Evolutionary conservation across 805 yeast species (phyloP).

Genomic region (Metschnikowia cerradonensis): DNA sequence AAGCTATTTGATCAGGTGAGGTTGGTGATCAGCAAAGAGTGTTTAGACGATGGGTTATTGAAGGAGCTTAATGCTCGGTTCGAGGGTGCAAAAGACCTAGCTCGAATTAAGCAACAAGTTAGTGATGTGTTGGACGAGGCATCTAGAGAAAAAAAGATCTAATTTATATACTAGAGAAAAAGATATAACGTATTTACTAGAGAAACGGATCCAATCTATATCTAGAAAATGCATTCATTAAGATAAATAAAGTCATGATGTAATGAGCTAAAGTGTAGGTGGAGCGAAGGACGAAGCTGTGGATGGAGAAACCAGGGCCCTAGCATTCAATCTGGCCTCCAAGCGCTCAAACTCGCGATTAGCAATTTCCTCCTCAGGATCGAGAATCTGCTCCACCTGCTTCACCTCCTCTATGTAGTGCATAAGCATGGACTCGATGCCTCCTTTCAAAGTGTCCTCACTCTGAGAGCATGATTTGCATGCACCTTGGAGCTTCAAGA

Average conservation of each 20-base stretch:
- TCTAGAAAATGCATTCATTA: slow-evolving; percentile 2
- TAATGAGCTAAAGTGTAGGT: slow-evolving; percentile 13
- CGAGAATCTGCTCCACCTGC: slow-evolving; percentile 82
- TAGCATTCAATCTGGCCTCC: slow-evolving; percentile 45
- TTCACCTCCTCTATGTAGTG: slow-evolving; percentile 95
- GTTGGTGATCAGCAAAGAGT: slow-evolving; percentile 25
- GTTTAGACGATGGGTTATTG: slow-evolving; percentile 36
- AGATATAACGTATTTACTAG: not conserved
- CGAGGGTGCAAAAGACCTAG: slow-evolving; percentile 19
- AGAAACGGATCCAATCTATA: not conserved
- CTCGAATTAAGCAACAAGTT: slow-evolving; percentile 14
- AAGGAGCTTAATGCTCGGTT: slow-evolving; percentile 29
- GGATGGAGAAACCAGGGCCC: slow-evolving; percentile 12
- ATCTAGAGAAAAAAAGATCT: not conserved
- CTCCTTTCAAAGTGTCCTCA: slow-evolving; percentile 88
- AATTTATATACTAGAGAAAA: not conserved
- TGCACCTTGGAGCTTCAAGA: slow-evolving; percentile 88
- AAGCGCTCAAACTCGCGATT: slow-evolving; percentile 79
- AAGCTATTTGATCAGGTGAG: slow-evolving; percentile 35
- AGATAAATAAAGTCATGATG: slow-evolving; percentile 5
- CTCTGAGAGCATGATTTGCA: slow-evolving; percentile 91
- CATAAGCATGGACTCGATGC: slow-evolving; percentile 95
- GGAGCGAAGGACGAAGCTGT: slow-evolving; percentile 21
- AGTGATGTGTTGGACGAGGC: slow-evolving; percentile 10
- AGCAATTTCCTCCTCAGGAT: slow-evolving; percentile 71